Evolutionary conservation across 805 yeast species (phyloP), one percentile per base, ranked within the genome.

Genomic region (Candida boleticola): DNA sequence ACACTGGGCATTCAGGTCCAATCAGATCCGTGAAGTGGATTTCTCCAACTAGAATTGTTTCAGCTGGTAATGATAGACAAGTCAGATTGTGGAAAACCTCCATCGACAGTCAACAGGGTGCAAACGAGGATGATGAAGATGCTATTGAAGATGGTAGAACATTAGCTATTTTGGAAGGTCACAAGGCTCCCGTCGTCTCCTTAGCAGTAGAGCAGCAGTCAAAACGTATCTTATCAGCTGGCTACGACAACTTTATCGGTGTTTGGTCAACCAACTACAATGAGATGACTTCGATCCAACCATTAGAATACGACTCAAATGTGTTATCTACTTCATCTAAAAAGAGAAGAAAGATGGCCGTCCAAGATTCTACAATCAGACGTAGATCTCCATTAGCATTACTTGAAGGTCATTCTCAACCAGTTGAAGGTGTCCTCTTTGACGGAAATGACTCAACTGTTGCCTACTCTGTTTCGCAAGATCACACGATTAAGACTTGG

Each of bases 401-500:
- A 30, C 68, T 92, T 46, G 89, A 84, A 55, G 83, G 92, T 20
- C 98, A 92, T 61, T 61, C 77, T 14, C 89, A 83, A 29, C 95
- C 98, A 2, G 97, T 92, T 18, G 93, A 89, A 56, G 95, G 78
- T 29, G 85, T 88, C 19, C 73, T 79, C 11, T 88, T 89, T 58
- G 96, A 87, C 55, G 58, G 71, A 3, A 67, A 70, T 17, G 98
- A 92, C 61, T 49, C 74, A 35, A 78, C 95, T 0, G 96, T 92
- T 4, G 96, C 84, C 9, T 92, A 93, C 64, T 89, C 98, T 0
- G 96, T 87, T 1, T 85, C 97, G 4, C 97, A 89, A 61, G 98
- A 93, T 67, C 99, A 93, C 61, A 81, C 96, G 0, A 81, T 93
- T 49, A 85, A 86, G 57, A 93, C 99, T 0, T 93, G 98, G 98